Conservation (phyloP, 768 basidiomycete genomes). For the Mycena epipterygia region DNA sequence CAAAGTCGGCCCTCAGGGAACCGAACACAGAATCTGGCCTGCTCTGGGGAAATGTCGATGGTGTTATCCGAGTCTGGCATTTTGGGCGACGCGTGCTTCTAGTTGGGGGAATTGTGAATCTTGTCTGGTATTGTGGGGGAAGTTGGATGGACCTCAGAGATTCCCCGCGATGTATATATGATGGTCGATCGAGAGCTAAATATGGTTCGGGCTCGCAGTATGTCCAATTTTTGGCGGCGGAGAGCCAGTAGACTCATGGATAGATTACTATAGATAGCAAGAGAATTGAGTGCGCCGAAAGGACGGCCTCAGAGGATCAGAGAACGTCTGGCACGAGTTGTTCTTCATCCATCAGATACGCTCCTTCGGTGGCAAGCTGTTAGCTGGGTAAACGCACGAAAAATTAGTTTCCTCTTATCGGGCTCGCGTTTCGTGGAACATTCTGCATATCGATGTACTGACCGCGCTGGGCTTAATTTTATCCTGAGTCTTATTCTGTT, state of each 20-base stretch:
- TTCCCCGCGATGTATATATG: not conserved
- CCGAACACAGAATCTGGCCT: not conserved
- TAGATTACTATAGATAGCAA: not conserved
- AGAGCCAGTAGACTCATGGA: not conserved
- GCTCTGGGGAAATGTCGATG: not conserved
- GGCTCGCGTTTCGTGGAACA: not conserved
- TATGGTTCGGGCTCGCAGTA: not conserved
- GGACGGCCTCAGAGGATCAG: not conserved
- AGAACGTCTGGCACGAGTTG: not conserved
- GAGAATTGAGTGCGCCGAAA: not conserved
- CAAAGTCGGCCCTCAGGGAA: conserved; percentile 5
- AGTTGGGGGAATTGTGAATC: not conserved
- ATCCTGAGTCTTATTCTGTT: too few relatives aligned
- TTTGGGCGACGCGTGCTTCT: not conserved
- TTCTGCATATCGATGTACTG: too few relatives aligned
- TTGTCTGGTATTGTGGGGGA: not conserved
- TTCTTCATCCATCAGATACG: not conserved
- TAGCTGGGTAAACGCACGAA: not conserved
- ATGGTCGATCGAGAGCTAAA: not conserved
- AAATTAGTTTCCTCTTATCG: not conserved
- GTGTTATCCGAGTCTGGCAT: not conserved
- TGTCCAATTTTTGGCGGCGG: not conserved
- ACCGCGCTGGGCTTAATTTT: too few relatives aligned
- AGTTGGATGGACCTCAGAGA: not conserved
- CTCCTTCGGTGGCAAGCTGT: not conserved